Evolutionary conservation across 2,329 filamentous ascomycete species (phyloP).

Genomic region (Daldinia sp.): DNA sequence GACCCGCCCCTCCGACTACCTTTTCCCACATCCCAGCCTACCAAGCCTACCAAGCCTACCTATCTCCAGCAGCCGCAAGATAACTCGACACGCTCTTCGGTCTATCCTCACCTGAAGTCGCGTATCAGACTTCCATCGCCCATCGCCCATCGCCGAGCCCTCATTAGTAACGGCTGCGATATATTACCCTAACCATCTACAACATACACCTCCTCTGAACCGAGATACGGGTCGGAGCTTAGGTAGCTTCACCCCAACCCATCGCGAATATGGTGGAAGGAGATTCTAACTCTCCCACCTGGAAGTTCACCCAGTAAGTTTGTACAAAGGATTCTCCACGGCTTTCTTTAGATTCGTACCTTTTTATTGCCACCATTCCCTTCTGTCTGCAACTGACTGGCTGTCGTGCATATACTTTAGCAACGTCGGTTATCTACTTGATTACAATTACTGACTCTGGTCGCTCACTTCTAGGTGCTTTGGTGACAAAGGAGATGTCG

Average conservation of each 20-base stretch:
- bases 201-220: constrained; percentile 20
- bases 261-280: constrained; percentile 90
- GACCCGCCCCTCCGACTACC: constrained; percentile 18
- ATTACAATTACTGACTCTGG: constrained; percentile 38
- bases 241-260: constrained; percentile 43
- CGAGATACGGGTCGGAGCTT: constrained; percentile 39
- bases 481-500: constrained; percentile 98
- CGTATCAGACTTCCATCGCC: constrained; percentile 24
- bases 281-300: constrained; percentile 93
- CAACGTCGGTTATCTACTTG: constrained; percentile 4
- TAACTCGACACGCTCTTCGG: constrained; percentile 27
- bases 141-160: constrained; percentile 19
- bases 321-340: constrained; percentile 24
- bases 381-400: background rate
- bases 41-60: constrained; percentile 16
- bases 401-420: background rate
- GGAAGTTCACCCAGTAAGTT: constrained; percentile 99
- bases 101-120: constrained; percentile 32
- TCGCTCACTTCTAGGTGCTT: constrained; percentile 79
- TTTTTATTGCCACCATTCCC: constrained; percentile 8
- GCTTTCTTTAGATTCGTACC: constrained; percentile 32
- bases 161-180: constrained; percentile 33
- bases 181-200: constrained; percentile 26
- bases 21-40: constrained; percentile 27
- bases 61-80: constrained; percentile 23